These are phyloP conservation scores for Talaromyces wortmannii DNA, from an alignment of 495 filamentous ascomycete genomes.

Conservation along the genomic window DNA sequence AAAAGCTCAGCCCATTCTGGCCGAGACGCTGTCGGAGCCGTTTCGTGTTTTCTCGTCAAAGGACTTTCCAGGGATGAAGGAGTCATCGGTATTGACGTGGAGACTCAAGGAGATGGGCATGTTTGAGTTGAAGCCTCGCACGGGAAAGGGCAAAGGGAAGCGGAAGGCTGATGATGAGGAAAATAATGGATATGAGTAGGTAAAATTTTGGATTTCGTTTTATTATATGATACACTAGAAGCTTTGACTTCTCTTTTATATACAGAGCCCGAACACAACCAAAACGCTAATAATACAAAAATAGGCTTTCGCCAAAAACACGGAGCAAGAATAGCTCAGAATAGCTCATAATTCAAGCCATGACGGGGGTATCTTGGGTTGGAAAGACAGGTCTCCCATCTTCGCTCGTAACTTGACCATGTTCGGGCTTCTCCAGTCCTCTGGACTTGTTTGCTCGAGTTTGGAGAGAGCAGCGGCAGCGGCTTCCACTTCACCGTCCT, in stretches of 20 bases:
- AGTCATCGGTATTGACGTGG: slow-evolving; percentile 31
- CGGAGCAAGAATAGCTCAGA: neutral
- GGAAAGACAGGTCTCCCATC: neutral
- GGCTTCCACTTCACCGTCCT: slow-evolving; percentile 9
- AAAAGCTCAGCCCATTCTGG: slow-evolving; percentile 53
- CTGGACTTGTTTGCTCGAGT: neutral
- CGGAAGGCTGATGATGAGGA: slow-evolving; percentile 11
- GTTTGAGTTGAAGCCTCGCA: slow-evolving; percentile 37
- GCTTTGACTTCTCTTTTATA: neutral
- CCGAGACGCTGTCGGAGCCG: slow-evolving; percentile 63
- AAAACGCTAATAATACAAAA: neutral
- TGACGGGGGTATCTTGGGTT: neutral
- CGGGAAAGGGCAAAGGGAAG: slow-evolving; percentile 36
- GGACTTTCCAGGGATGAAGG: slow-evolving; percentile 91
- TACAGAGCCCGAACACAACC: neutral
- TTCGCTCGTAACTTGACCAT: neutral
- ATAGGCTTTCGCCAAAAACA: neutral
- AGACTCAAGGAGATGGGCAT: slow-evolving; percentile 38
- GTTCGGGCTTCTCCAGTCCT: neutral
- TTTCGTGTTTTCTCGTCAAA: slow-evolving; percentile 95
- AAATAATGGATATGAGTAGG: neutral
- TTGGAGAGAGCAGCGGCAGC: neutral
- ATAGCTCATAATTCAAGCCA: slow-evolving; percentile 1
- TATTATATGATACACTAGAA: neutral
- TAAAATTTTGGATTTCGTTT: too few species aligned